Evolutionary conservation across 352 stramenopile genomes (phyloP).

Genomic region (Saprolegnia diclina): DNA sequence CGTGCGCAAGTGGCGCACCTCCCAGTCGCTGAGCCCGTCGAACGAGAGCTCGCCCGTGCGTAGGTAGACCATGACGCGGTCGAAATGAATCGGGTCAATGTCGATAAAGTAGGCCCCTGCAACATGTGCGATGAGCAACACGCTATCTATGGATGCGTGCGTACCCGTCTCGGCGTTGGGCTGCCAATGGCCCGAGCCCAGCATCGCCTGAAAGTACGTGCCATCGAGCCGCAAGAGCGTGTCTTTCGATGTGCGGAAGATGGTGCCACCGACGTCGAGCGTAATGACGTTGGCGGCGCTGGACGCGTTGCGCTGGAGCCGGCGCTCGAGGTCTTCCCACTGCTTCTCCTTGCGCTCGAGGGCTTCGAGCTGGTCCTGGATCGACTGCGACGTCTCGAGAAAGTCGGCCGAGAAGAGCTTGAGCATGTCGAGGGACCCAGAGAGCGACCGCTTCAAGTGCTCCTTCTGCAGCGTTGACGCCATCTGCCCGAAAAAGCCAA

Average conservation of each 20-base stretch:
- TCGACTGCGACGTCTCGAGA: constrained; percentile 1
- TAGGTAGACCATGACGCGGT: constrained; percentile 25
- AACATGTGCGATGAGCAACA: background rate
- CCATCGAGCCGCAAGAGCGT: constrained; percentile 25
- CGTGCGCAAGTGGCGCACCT: constrained; percentile 8
- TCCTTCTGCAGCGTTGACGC: constrained; percentile 1
- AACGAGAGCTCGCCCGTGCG: constrained; percentile 26
- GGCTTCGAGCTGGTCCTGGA: constrained; percentile 14
- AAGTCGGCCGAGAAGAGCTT: constrained; percentile 23
- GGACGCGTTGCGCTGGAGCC: background rate
- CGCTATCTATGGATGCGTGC: background rate
- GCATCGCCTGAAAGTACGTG: constrained; percentile 27
- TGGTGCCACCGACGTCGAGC: constrained; percentile 19
- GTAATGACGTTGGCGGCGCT: constrained; percentile 13
- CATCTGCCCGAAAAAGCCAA: background rate
- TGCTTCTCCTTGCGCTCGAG: constrained; percentile 15
- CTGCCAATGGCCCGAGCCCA: constrained; percentile 20
- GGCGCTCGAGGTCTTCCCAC: constrained; percentile 2
- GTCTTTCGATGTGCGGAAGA: constrained; percentile 25
- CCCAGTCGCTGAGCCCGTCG: constrained; percentile 10
- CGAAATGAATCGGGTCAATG: constrained; percentile 26
- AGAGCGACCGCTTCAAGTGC: background rate
- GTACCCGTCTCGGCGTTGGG: constrained; percentile 1
- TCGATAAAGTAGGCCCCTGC: constrained; percentile 26
- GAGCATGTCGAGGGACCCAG: constrained; percentile 19